Conservation (phyloP, 1,284 basidiomycete species). For the Retiboletus flavoniger region DNA sequence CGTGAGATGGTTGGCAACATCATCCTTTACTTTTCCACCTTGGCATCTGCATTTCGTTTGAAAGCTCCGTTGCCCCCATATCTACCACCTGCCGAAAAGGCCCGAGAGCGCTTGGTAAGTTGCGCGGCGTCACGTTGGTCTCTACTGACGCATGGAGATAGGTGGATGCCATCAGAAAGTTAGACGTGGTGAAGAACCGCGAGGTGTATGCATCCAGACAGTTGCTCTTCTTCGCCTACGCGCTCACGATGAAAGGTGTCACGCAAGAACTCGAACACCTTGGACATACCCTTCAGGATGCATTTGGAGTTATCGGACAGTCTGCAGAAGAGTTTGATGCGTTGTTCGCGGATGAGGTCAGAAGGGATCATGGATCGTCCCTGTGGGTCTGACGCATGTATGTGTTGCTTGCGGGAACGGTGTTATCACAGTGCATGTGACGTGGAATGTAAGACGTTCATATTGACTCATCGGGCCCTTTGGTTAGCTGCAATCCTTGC, state of each 20-base stretch:
- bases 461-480: not conserved
- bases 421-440: conserved; percentile 4
- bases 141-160: conserved; percentile 25
- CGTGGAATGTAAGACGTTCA: conserved; percentile 8
- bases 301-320: conserved; percentile 85
- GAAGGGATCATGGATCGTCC: conserved; percentile 1
- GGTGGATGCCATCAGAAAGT: conserved; percentile 78
- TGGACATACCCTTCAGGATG: conserved; percentile 75
- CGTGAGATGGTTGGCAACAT: conserved; percentile 94
- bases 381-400: conserved; percentile 22
- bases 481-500: conserved; percentile 5
- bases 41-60: conserved; percentile 83
- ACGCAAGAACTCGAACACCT: conserved; percentile 82
- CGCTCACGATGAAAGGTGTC: conserved; percentile 89
- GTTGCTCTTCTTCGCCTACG: conserved; percentile 91
- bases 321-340: conserved; percentile 67
- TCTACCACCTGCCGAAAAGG: conserved; percentile 86
- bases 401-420: not conserved
- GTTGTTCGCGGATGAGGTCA: conserved; percentile 43
- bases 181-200: conserved; percentile 81
- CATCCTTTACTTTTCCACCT: conserved; percentile 86
- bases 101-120: conserved; percentile 73
- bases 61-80: conserved; percentile 94
- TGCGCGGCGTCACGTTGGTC: not conserved
- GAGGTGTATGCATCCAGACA: conserved; percentile 77